Conservation (phyloP, 2,329 filamentous ascomycete species). For the Neurospora crassa region DNA sequence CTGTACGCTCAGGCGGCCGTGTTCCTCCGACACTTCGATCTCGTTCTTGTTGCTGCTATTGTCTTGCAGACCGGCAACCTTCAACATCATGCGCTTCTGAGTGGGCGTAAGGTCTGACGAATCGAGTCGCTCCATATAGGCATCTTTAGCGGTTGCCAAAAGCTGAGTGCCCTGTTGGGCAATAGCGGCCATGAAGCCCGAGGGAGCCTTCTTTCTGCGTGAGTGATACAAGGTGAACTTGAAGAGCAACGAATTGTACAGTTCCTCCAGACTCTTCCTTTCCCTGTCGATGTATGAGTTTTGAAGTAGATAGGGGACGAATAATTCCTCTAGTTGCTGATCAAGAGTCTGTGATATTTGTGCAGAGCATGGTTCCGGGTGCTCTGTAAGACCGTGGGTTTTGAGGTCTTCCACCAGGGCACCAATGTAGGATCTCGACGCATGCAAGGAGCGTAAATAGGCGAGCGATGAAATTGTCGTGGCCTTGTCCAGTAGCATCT, state of each 20-base stretch:
- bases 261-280: slow-evolving; percentile 61
- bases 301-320: slow-evolving; percentile 59
- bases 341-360: slow-evolving; percentile 70
- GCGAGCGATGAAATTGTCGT: slow-evolving; percentile 84
- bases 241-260: slow-evolving; percentile 87
- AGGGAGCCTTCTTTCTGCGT: slow-evolving; percentile 75
- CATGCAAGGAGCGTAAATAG: slow-evolving; percentile 83
- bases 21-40: slow-evolving; percentile 82
- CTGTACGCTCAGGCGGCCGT: slow-evolving; percentile 71
- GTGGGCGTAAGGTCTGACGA: slow-evolving; percentile 80
- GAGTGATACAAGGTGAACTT: slow-evolving; percentile 96
- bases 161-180: slow-evolving; percentile 85
- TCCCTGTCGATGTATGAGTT: slow-evolving; percentile 64
- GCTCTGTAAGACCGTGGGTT: slow-evolving; percentile 85
- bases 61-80: slow-evolving; percentile 76
- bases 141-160: slow-evolving; percentile 78
- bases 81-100: slow-evolving; percentile 82
- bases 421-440: slow-evolving; percentile 82
- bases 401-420: slow-evolving; percentile 87
- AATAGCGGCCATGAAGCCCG: slow-evolving; percentile 85
- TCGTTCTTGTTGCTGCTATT: slow-evolving; percentile 70
- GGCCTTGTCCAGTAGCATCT: slow-evolving; percentile 93
- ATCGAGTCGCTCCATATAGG: slow-evolving; percentile 81
- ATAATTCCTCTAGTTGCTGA: slow-evolving; percentile 69
- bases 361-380: slow-evolving; percentile 82